These are phyloP conservation scores for Solanum clarkiae DNA, from an alignment of 257 asterid species.

Conservation along the genomic window DNA sequence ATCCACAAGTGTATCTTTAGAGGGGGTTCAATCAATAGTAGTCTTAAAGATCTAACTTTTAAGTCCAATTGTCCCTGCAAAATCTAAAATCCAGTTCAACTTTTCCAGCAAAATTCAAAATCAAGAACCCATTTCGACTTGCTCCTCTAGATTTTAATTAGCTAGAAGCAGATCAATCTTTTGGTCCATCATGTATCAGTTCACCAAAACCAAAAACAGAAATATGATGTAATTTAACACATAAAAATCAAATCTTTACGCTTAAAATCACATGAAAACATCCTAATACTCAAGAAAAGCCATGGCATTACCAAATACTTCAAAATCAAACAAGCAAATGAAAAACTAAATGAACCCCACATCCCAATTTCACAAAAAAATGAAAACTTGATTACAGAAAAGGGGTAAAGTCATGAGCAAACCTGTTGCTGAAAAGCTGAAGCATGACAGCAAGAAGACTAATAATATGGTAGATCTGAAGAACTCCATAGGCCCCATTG, in stretches of 20 bases:
- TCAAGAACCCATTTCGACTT: neutral
- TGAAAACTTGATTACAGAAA: neutral
- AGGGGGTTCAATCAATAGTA: neutral
- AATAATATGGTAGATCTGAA: constrained; percentile 29
- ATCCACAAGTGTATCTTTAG: neutral
- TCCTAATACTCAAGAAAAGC: neutral
- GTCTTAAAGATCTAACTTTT: neutral
- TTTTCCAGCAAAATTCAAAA: neutral
- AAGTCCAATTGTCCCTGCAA: neutral
- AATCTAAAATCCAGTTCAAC: neutral
- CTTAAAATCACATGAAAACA: neutral
- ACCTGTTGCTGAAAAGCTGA: constrained; percentile 58
- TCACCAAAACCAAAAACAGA: neutral
- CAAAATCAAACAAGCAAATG: neutral
- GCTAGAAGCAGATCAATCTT: constrained; percentile 2
- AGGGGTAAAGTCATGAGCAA: neutral
- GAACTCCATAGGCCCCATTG: constrained; percentile 18
- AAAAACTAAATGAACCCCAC: neutral
- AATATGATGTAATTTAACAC: neutral
- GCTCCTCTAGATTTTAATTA: neutral
- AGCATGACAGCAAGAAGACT: constrained; percentile 36
- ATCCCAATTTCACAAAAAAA: neutral
- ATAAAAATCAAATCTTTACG: neutral
- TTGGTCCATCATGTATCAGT: neutral
- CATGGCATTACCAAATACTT: neutral